These are phyloP conservation scores for Petasospora rhodanensis DNA, from an alignment of 1,139 yeast genomes.

Conservation along the genomic window DNA sequence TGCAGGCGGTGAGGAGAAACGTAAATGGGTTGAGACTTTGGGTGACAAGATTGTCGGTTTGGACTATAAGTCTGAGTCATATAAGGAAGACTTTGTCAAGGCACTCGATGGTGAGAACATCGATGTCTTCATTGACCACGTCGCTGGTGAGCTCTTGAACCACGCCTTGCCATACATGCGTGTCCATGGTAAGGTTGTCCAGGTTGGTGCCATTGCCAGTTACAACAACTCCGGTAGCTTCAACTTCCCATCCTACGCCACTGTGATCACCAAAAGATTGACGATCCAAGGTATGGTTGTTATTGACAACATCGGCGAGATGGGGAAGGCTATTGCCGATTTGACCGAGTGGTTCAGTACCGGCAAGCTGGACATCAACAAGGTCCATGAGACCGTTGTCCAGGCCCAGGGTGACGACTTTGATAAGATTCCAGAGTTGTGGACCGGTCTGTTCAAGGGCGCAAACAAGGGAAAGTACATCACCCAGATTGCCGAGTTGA, in stretches of 20 bases:
- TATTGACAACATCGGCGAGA: slow-evolving; percentile 14
- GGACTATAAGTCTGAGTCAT: slow-evolving; percentile 48
- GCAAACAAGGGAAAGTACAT: slow-evolving; percentile 31
- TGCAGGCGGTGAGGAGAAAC: slow-evolving; percentile 57
- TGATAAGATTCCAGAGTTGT: slow-evolving; percentile 37
- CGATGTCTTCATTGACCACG: slow-evolving; percentile 53
- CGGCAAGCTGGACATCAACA: slow-evolving; percentile 36
- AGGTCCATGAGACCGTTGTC: slow-evolving; percentile 30
- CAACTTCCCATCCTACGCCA: slow-evolving; percentile 14
- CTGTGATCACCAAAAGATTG: slow-evolving; percentile 17
- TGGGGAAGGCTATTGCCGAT: slow-evolving; percentile 8
- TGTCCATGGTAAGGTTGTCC: slow-evolving; percentile 43
- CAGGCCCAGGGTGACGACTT: slow-evolving; percentile 36
- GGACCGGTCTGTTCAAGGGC: slow-evolving; percentile 42
- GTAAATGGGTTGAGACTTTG: slow-evolving; percentile 47
- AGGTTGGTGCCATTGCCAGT: slow-evolving; percentile 61
- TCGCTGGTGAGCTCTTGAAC: slow-evolving; percentile 58
- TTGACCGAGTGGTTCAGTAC: slow-evolving; percentile 30
- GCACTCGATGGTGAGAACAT: slow-evolving; percentile 43
- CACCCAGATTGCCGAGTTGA: slow-evolving; percentile 29
- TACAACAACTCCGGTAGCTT: slow-evolving; percentile 42
- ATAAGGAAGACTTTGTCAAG: slow-evolving; percentile 37
- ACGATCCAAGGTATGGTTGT: slow-evolving; percentile 19
- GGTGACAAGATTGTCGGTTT: slow-evolving; percentile 52
- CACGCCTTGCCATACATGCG: slow-evolving; percentile 39